A percentile compares a stretch with the other conserved stretches of the same genome.
phyloP scores from a whole-genome alignment of 1,284 basidiomycete species.

The Mycena citricolor region DNA sequence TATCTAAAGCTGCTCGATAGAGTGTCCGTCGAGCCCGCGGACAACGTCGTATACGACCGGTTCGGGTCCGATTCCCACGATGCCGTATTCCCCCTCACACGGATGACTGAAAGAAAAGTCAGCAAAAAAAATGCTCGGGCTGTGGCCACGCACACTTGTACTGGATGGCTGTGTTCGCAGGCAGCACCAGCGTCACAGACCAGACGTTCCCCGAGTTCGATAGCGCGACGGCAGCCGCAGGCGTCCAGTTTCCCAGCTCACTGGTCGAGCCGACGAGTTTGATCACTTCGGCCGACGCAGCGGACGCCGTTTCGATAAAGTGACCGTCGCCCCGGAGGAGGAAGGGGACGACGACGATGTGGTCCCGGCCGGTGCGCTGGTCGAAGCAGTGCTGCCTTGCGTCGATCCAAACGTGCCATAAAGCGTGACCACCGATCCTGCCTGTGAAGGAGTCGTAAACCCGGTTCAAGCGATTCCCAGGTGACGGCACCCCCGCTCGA shows the following conservation, averaged over 20 bases:
- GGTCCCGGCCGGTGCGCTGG: too few species aligned
- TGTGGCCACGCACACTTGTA: constrained; percentile 12
- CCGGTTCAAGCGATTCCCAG: constrained; percentile 8
- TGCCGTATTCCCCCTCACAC: constrained; percentile 2
- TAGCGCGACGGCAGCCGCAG: constrained; percentile 8
- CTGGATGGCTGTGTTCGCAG: constrained; percentile 7
- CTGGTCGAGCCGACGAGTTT: constrained; percentile 16
- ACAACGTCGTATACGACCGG: constrained; percentile 8
- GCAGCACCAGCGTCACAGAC: constrained; percentile 11
- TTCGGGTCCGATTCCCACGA: constrained; percentile 15
- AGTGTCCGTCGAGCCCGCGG: constrained; percentile 3
- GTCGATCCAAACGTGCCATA: constrained; percentile 7
- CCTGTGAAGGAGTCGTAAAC: constrained; percentile 1
- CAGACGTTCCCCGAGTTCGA: constrained; percentile 9
- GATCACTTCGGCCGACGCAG: constrained; percentile 7
- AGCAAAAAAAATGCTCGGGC: neutral
- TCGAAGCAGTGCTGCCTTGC: too few species aligned
- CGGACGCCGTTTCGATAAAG: constrained; percentile 5
- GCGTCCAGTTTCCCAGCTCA: constrained; percentile 6
- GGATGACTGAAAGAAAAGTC: constrained; percentile 8
- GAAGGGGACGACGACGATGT: neutral
- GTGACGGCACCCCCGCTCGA: constrained; percentile 6
- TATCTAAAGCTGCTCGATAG: constrained; percentile 9
- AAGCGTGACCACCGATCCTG: constrained; percentile 4
- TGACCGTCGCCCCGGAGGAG: constrained; percentile 2